These are phyloP conservation scores for Saccharomycopsis sp. DNA, from an alignment of 805 yeast species.

Conservation along the genomic window DNA sequence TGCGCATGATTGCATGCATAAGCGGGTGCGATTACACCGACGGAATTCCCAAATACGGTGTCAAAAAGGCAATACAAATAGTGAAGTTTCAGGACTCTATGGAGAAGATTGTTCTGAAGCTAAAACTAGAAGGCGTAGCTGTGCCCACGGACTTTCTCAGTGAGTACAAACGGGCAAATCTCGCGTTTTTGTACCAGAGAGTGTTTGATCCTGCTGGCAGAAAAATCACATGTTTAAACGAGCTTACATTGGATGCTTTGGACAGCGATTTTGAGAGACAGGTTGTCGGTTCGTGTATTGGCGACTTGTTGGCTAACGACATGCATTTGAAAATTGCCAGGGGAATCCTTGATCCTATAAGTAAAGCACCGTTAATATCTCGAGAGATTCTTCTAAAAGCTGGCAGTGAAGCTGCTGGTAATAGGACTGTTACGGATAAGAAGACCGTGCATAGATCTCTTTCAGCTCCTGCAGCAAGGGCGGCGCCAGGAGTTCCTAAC, in stretches of 20 bases:
- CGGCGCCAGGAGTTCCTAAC: neutral
- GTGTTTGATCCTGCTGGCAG: slow-evolving; percentile 64
- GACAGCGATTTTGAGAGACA: slow-evolving; percentile 24
- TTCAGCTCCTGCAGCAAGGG: slow-evolving; percentile 4
- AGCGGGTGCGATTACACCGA: slow-evolving; percentile 97
- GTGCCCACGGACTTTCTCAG: slow-evolving; percentile 53
- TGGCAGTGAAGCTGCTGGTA: neutral
- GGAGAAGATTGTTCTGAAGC: slow-evolving; percentile 48
- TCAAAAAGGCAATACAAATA: slow-evolving; percentile 62
- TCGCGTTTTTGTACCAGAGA: slow-evolving; percentile 79
- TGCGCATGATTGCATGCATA: slow-evolving; percentile 72
- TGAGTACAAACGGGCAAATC: slow-evolving; percentile 59
- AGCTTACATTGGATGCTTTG: slow-evolving; percentile 35
- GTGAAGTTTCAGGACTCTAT: slow-evolving; percentile 46
- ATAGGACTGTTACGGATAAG: slow-evolving; percentile 3
- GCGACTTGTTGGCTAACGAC: slow-evolving; percentile 32
- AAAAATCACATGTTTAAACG: slow-evolving; percentile 51
- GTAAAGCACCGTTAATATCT: slow-evolving; percentile 40
- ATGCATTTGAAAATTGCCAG: slow-evolving; percentile 50
- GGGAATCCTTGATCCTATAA: slow-evolving; percentile 65
- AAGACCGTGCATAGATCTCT: slow-evolving; percentile 5
- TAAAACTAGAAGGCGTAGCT: slow-evolving; percentile 51
- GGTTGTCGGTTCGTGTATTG: slow-evolving; percentile 32
- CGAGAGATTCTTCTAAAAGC: slow-evolving; percentile 32
- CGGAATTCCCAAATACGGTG: slow-evolving; percentile 78